A percentile compares a stretch with the other conserved stretches of the same genome.
phyloP scores from a whole-genome alignment of 2,329 filamentous ascomycete genomes.

The Pezicula carpinea region DNA sequence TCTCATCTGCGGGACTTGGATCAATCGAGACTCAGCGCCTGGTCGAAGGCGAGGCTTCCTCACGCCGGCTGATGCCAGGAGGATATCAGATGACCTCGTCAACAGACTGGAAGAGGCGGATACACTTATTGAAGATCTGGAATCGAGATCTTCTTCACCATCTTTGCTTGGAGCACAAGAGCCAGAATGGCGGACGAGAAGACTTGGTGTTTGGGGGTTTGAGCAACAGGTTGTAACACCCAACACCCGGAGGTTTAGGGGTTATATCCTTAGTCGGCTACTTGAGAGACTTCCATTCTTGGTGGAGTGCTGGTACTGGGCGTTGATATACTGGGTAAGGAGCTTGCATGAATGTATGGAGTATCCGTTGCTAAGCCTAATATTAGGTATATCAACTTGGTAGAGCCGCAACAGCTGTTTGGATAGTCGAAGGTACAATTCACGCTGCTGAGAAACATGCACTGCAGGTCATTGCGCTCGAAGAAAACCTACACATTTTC shows the following conservation, averaged over 20 bases:
- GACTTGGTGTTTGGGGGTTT: slow-evolving; percentile 40
- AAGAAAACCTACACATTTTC: slow-evolving; percentile 61
- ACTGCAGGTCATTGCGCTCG: slow-evolving; percentile 61
- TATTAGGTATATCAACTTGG: slow-evolving; percentile 67
- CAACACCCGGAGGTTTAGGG: slow-evolving; percentile 56
- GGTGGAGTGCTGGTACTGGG: slow-evolving; percentile 74
- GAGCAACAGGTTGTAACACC: slow-evolving; percentile 49
- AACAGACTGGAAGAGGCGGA: neutral
- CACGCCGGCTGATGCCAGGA: slow-evolving; percentile 4
- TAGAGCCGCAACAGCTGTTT: slow-evolving; percentile 66
- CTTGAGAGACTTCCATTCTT: slow-evolving; percentile 66
- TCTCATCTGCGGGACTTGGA: slow-evolving; percentile 56
- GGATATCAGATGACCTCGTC: slow-evolving; percentile 5
- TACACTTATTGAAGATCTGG: slow-evolving; percentile 5
- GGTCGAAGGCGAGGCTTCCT: slow-evolving; percentile 16
- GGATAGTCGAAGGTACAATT: slow-evolving; percentile 63
- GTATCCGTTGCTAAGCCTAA: neutral
- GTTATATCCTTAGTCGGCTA: slow-evolving; percentile 57
- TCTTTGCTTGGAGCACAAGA: slow-evolving; percentile 37
- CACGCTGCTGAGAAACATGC: slow-evolving; percentile 65
- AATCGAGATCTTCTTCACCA: slow-evolving; percentile 26
- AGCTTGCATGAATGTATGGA: neutral
- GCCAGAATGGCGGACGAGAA: slow-evolving; percentile 44
- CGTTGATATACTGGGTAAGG: slow-evolving; percentile 70
- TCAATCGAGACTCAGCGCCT: slow-evolving; percentile 46